Percentiles rank a stretch among this genome's conserved stretches.
phyloP scores from a whole-genome alignment of 148 eudicot genomes.

The Fagopyrum tataricum region DNA sequence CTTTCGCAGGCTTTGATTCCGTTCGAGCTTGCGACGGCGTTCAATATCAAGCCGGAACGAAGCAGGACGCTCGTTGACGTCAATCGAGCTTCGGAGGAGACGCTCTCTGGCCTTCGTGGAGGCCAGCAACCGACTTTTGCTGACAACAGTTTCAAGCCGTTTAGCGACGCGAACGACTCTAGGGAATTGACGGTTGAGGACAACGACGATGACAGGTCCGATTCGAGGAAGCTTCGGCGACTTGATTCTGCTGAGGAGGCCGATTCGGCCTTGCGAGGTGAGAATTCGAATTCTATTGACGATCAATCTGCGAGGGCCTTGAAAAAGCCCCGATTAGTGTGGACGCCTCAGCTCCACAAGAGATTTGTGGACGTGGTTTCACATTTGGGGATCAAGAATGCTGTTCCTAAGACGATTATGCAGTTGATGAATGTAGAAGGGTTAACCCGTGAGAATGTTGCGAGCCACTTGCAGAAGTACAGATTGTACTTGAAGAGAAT shows the following conservation, averaged over 20 bases:
- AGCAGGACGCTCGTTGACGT: constrained; percentile 39
- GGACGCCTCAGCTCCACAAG: constrained; percentile 95
- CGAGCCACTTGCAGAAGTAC: constrained; percentile 91
- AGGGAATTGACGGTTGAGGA: constrained; percentile 12
- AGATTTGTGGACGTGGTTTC: constrained; percentile 84
- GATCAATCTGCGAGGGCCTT: constrained; percentile 26
- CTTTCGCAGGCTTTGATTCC: constrained; percentile 47
- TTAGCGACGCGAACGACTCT: constrained; percentile 2
- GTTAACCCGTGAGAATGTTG: constrained; percentile 80
- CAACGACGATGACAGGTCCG: constrained; percentile 28
- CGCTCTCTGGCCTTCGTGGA: constrained; percentile 33
- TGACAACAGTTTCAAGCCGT: constrained; percentile 21
- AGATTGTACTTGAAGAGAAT: constrained; percentile 81
- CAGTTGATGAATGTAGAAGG: constrained; percentile 98
- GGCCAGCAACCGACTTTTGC: constrained; percentile 12
- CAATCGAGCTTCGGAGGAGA: constrained; percentile 40
- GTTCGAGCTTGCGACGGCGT: constrained; percentile 44
- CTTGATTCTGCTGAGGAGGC: constrained; percentile 22
- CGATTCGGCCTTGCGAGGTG: constrained; percentile 14
- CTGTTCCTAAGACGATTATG: constrained; percentile 96
- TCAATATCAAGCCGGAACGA: constrained; percentile 46
- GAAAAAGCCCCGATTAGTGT: constrained; percentile 69
- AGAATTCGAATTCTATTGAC: constrained; percentile 15
- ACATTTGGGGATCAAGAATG: constrained; percentile 71
- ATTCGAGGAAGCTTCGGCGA: constrained; percentile 28